Conservation (phyloP, 177 flowering plant genomes). For the Vitis hybrid region DNA sequence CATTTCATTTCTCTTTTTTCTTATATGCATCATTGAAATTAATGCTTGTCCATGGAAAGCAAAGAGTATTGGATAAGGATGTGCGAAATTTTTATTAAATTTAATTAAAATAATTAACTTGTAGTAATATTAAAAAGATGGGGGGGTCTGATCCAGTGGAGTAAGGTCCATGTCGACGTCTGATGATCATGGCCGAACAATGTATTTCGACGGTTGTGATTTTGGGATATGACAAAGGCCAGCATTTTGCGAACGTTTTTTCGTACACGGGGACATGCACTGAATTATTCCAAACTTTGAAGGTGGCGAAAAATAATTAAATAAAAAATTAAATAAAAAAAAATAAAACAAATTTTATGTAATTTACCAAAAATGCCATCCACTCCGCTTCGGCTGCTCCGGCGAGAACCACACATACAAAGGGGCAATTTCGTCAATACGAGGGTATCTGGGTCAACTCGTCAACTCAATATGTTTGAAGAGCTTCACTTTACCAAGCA, state of each 20-base stretch:
- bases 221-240: too few species aligned
- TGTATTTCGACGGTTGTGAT: too few species aligned
- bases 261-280: not conserved
- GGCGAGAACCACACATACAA: not conserved
- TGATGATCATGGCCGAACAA: too few species aligned
- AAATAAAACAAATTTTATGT: not conserved
- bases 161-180: too few species aligned
- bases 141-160: too few species aligned
- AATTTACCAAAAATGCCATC: not conserved
- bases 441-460: not conserved
- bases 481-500: not conserved
- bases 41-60: too few species aligned
- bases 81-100: too few species aligned
- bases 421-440: not conserved
- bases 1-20: too few species aligned
- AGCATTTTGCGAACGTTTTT: not conserved
- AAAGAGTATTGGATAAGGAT: too few species aligned
- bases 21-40: too few species aligned
- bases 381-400: not conserved
- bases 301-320: not conserved
- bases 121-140: too few species aligned
- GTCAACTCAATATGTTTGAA: not conserved
- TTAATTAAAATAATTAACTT: too few species aligned
- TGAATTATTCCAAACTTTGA: slow-evolving; percentile 4
- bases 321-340: not conserved